A percentile compares a stretch with the other conserved stretches of the same genome.
Evolutionary conservation across 2,329 filamentous ascomycete genomes (phyloP).

Genomic region (Diaporthe nobilis): DNA sequence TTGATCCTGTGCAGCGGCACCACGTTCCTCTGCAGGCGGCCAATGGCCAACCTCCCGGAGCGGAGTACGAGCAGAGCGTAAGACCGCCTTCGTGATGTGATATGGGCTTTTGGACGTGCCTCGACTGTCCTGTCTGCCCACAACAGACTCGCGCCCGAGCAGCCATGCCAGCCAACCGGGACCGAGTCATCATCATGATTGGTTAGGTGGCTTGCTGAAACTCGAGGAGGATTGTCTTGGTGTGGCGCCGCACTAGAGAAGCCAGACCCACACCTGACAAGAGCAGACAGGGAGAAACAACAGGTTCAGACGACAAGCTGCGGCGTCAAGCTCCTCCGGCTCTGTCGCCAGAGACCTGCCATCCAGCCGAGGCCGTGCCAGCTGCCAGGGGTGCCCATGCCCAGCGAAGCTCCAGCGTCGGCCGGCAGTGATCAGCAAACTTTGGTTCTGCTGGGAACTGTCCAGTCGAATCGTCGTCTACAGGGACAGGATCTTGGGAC

Average conservation of each 20-base stretch:
- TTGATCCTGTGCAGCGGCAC: conserved; percentile 23
- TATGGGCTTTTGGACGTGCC: not conserved
- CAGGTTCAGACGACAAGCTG: not conserved
- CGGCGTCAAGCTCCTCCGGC: not conserved
- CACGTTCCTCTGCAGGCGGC: conserved; percentile 7
- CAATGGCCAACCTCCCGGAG: conserved; percentile 17
- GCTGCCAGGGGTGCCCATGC: conserved; percentile 3
- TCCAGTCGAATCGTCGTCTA: conserved; percentile 18
- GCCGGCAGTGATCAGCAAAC: conserved; percentile 20
- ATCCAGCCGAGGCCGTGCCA: not conserved
- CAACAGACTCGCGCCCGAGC: not conserved
- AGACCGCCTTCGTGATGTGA: conserved; percentile 24
- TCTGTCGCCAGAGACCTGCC: not conserved
- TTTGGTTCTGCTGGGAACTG: not conserved
- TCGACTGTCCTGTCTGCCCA: not conserved
- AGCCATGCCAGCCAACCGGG: conserved; percentile 5
- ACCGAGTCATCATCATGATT: not conserved
- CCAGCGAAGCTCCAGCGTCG: conserved; percentile 19
- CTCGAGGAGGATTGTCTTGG: conserved; percentile 8
- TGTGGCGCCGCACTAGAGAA: conserved; percentile 9
- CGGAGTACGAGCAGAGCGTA: not conserved
- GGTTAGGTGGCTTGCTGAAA: conserved; percentile 3
- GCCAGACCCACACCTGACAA: not conserved
- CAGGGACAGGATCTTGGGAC: conserved; percentile 18
- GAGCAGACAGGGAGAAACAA: not conserved